Evolutionary conservation across 1,284 basidiomycete genomes (phyloP), one percentile per base, ranked within the genome.

Genomic region (Xanthoconium separans): DNA sequence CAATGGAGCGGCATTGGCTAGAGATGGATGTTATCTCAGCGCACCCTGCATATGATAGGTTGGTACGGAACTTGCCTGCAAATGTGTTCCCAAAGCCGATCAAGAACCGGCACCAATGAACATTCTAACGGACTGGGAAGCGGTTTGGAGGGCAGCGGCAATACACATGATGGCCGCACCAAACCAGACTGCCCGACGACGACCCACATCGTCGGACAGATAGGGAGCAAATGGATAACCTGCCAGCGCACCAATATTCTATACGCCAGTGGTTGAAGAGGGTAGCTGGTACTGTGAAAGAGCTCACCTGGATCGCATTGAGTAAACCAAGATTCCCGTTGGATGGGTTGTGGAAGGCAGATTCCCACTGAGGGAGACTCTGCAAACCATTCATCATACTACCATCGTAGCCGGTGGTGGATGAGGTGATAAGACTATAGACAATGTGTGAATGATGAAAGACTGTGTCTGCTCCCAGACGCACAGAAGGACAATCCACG

Each of bases 11-110:
- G 88, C 80, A 58, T 82, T 84, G 16, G 80, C 82, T 78, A 20
- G 3, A 4, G 16, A 46, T 18, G 15, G 1, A 22, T 6, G 0
- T 3, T 22, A 9, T 45, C 13, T 52, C 27, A 64, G 33, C 16
- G 27, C 27, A 27, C 4, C 27, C 6, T 33, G 3, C 33, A 6
- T 15, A 36, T 36, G n/a, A n/a, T 8, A 36, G 13, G 51, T 34
- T 16, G 40, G 50, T 51, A 31, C 31, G 34, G 31, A 39, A 69
- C 73, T 65, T 56, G 73, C 80, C 74, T 54, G 87, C 87, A 66
- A 91, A 89, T 1, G 86, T 85, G 41, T 89, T 75, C 51, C 91
- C 91, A 65, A 91, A 90, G 48, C 90, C 90, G 62, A 93, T 87
- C 55, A 91, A 73, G 76, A 89, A 89, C 53, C 88, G 81, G 88